Percentiles rank a stretch among this genome's conserved stretches.
Evolutionary conservation across 2,329 filamentous ascomycete genomes (phyloP).

Genomic region (Aspergillus versicolor): DNA sequence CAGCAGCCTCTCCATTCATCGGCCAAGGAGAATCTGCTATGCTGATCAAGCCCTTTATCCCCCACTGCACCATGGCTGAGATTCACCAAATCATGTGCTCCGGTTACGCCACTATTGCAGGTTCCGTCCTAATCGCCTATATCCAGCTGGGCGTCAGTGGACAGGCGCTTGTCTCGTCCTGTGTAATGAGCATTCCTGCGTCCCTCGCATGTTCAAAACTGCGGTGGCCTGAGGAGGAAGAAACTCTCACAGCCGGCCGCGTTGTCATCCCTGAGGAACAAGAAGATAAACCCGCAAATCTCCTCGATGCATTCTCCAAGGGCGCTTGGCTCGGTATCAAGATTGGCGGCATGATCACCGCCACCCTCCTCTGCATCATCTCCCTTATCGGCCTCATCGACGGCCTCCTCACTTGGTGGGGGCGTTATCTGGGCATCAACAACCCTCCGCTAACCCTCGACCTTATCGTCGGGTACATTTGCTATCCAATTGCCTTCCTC

Average conservation of each 20-base stretch:
- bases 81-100: slow-evolving; percentile 91
- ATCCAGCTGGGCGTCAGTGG: slow-evolving; percentile 79
- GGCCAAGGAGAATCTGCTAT: slow-evolving; percentile 93
- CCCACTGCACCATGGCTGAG: slow-evolving; percentile 82
- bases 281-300: slow-evolving; percentile 70
- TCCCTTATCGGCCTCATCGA: slow-evolving; percentile 72
- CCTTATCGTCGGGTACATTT: slow-evolving; percentile 72
- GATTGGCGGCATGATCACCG: slow-evolving; percentile 79
- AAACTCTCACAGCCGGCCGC: slow-evolving; percentile 77
- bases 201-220: slow-evolving; percentile 87
- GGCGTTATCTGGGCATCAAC: slow-evolving; percentile 71
- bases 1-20: slow-evolving; percentile 89
- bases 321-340: slow-evolving; percentile 84
- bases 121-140: slow-evolving; percentile 82
- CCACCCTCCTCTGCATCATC: slow-evolving; percentile 80
- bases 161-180: slow-evolving; percentile 83
- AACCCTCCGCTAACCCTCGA: slow-evolving; percentile 70
- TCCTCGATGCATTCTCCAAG: slow-evolving; percentile 79
- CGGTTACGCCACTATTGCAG: slow-evolving; percentile 89
- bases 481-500: slow-evolving; percentile 78
- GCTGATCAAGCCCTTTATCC: slow-evolving; percentile 83
- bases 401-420: slow-evolving; percentile 80
- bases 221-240: slow-evolving; percentile 83
- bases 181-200: slow-evolving; percentile 93
- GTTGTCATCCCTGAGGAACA: slow-evolving; percentile 79